Conservation (phyloP, 2,329 filamentous ascomycete genomes). For the Scedosporium apiospermum region DNA sequence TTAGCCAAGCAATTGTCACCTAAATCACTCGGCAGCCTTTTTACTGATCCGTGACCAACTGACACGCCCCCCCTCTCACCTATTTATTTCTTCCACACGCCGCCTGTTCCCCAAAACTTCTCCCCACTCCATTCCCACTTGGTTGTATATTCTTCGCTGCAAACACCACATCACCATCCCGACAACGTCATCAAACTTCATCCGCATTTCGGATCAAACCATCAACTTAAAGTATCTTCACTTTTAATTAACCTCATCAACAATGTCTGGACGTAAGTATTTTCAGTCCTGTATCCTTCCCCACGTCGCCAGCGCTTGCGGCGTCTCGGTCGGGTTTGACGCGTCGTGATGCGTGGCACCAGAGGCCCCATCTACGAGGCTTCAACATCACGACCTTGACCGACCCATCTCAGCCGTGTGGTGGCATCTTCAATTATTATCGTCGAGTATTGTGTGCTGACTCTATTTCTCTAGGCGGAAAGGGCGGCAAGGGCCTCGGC, state of each 20-base stretch:
- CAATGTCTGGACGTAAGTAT: constrained; percentile 64
- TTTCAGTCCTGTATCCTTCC: not conserved
- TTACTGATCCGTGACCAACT: constrained; percentile 12
- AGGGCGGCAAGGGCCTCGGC: constrained; percentile 95
- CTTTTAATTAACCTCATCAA: constrained; percentile 31
- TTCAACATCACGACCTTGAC: not conserved
- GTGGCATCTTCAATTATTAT: constrained; percentile 83
- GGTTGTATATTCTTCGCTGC: no score
- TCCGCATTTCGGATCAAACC: not conserved
- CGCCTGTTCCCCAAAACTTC: constrained; percentile 9
- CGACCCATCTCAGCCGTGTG: constrained; percentile 46
- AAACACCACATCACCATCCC: constrained; percentile 13
- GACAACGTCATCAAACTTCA: constrained; percentile 15
- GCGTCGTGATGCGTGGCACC: no score
- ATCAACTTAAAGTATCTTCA: constrained; percentile 10
- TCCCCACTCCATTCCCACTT: constrained; percentile 5
- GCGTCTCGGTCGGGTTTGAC: no score
- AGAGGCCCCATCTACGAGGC: not conserved
- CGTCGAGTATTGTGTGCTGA: constrained; percentile 45
- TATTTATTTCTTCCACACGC: constrained; percentile 13
- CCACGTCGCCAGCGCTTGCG: not conserved
- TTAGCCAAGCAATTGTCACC: constrained; percentile 10
- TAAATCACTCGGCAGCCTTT: constrained; percentile 9
- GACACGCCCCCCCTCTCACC: constrained; percentile 9
- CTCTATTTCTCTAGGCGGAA: constrained; percentile 53